These are phyloP conservation scores for Lachnellula occidentalis DNA, from an alignment of 2,329 filamentous ascomycete genomes.

Conservation along the genomic window DNA sequence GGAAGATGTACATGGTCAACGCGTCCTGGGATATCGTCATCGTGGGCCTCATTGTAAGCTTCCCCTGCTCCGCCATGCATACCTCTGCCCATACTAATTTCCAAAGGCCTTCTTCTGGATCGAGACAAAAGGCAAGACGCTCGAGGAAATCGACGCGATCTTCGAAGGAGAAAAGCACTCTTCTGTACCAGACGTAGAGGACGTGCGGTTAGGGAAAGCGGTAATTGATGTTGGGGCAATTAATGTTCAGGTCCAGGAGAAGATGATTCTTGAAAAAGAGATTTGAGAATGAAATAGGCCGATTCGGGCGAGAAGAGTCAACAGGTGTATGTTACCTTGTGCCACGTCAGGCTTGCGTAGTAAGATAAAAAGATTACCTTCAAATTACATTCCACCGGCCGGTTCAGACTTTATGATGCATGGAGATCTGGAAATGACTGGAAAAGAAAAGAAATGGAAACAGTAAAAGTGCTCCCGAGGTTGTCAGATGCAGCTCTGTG, in stretches of 20 bases:
- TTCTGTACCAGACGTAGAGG: constrained; percentile 14
- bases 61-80: not conserved
- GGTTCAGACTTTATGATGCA: too few species aligned
- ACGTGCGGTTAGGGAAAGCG: constrained; percentile 9
- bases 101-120: constrained; percentile 31
- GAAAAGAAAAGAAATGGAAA: too few species aligned
- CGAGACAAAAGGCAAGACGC: constrained; percentile 35
- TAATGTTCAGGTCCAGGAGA: not conserved
- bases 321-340: too few species aligned
- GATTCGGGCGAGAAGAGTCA: too few species aligned
- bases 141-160: constrained; percentile 36
- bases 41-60: constrained; percentile 20
- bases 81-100: not conserved
- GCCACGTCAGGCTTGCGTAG: too few species aligned
- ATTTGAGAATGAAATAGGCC: not conserved
- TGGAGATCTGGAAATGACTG: too few species aligned
- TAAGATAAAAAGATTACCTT: too few species aligned
- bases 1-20: constrained; percentile 45
- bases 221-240: constrained; percentile 6
- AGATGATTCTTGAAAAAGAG: not conserved
- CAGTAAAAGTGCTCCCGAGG: too few species aligned
- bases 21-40: constrained; percentile 15
- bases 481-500: too few species aligned
- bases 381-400: too few species aligned
- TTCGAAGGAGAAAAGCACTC: constrained; percentile 33